Evolutionary conservation across 305 asterid genomes (phyloP).

Genomic region (Solanum hybrid): DNA sequence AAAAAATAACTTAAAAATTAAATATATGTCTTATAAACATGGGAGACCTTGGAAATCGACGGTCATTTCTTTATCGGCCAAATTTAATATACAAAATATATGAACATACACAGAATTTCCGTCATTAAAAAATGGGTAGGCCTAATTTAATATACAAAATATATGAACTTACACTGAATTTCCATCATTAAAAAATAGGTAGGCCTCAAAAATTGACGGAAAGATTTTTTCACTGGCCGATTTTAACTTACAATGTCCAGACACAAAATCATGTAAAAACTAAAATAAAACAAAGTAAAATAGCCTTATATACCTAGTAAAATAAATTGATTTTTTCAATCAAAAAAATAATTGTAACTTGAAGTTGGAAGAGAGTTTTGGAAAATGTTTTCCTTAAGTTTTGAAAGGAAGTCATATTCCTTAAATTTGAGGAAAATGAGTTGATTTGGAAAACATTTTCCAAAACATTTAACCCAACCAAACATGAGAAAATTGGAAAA

Average conservation of each 20-base stretch:
- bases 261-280: neutral
- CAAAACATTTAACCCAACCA: too few species aligned
- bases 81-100: neutral
- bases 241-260: too few species aligned
- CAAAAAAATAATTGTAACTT: too few species aligned
- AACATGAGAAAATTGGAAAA: too few species aligned
- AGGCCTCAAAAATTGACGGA: neutral
- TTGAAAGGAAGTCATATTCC: too few species aligned
- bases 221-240: neutral
- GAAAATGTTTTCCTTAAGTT: too few species aligned
- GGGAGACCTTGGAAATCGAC: neutral
- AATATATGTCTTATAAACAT: neutral
- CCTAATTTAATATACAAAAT: neutral
- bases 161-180: neutral
- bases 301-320: neutral
- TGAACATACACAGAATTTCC: neutral
- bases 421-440: too few species aligned
- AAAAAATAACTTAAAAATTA: neutral
- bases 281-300: neutral
- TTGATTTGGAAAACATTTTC: too few species aligned
- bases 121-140: neutral
- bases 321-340: too few species aligned
- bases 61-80: neutral
- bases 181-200: neutral
- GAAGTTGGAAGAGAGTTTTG: too few species aligned